Evolutionary conservation across 805 yeast genomes (phyloP).

Genomic region (Pichia nanzhaoensis): DNA sequence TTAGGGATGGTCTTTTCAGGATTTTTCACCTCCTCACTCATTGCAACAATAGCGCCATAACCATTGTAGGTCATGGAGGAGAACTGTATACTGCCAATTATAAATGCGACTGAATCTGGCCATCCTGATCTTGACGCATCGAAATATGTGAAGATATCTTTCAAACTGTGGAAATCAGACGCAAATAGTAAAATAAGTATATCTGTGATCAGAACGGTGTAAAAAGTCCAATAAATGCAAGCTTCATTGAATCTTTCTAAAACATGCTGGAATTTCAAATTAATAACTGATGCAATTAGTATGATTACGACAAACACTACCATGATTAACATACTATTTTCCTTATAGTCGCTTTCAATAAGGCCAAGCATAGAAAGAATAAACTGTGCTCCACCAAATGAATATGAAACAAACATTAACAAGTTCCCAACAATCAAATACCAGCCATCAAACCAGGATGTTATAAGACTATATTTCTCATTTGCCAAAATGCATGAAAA

Average conservation of each 20-base stretch:
- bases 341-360: constrained; percentile 50
- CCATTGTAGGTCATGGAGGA: constrained; percentile 77
- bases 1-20: constrained; percentile 73
- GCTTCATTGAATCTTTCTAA: constrained; percentile 58
- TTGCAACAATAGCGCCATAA: constrained; percentile 72
- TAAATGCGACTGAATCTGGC: constrained; percentile 62
- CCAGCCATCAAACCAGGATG: constrained; percentile 81
- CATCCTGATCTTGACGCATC: constrained; percentile 73
- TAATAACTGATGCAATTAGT: constrained; percentile 53
- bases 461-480: constrained; percentile 45
- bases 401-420: constrained; percentile 67
- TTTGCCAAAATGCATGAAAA: constrained; percentile 66
- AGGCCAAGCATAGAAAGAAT: constrained; percentile 61
- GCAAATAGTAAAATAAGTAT: constrained; percentile 53
- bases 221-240: constrained; percentile 71
- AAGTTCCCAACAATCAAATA: constrained; percentile 65
- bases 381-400: constrained; percentile 73
- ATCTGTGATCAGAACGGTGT: constrained; percentile 63
- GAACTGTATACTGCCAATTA: constrained; percentile 76
- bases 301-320: constrained; percentile 51
- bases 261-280: constrained; percentile 51
- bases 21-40: constrained; percentile 72
- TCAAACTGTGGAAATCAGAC: constrained; percentile 50
- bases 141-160: constrained; percentile 55
- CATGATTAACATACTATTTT: constrained; percentile 50